Percentiles rank a stretch among this genome's conserved stretches.
Evolutionary conservation across 768 basidiomycete species (phyloP).

Genomic region (Mycena vulgaris): DNA sequence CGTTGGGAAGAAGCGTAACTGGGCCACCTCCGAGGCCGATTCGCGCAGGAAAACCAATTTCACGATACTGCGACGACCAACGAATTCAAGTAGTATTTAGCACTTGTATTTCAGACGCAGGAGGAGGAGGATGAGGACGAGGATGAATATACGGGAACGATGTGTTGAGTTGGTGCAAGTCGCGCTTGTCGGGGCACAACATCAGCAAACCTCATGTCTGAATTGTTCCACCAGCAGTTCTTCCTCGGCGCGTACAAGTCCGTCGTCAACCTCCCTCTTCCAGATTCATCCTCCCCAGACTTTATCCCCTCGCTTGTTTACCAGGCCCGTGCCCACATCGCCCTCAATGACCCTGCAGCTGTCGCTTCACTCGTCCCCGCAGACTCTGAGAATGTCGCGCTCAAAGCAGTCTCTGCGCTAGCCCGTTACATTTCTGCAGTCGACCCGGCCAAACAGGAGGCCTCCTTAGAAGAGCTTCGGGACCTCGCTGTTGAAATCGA

Average conservation of each 20-base stretch:
- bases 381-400: conserved; percentile 73
- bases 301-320: conserved; percentile 79
- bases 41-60: too few relatives aligned
- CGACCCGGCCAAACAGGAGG: conserved; percentile 63
- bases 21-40: too few relatives aligned
- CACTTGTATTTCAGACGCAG: too few relatives aligned
- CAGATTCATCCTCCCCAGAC: conserved; percentile 74
- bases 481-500: conserved; percentile 92
- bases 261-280: conserved; percentile 68
- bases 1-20: too few relatives aligned
- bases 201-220: too few relatives aligned
- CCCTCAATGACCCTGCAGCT: conserved; percentile 71
- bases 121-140: too few relatives aligned
- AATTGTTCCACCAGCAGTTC: conserved; percentile 85
- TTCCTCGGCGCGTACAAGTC: conserved; percentile 81
- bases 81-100: too few relatives aligned
- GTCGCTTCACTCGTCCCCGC: conserved; percentile 71
- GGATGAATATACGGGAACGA: too few relatives aligned
- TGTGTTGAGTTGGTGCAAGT: too few relatives aligned
- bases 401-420: conserved; percentile 81
- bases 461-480: conserved; percentile 83
- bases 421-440: conserved; percentile 75
- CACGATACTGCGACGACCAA: too few relatives aligned
- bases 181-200: not conserved
- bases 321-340: conserved; percentile 84